Evolutionary conservation across 257 asterid genomes (phyloP).

Genomic region (Nicotiana knightiana): DNA sequence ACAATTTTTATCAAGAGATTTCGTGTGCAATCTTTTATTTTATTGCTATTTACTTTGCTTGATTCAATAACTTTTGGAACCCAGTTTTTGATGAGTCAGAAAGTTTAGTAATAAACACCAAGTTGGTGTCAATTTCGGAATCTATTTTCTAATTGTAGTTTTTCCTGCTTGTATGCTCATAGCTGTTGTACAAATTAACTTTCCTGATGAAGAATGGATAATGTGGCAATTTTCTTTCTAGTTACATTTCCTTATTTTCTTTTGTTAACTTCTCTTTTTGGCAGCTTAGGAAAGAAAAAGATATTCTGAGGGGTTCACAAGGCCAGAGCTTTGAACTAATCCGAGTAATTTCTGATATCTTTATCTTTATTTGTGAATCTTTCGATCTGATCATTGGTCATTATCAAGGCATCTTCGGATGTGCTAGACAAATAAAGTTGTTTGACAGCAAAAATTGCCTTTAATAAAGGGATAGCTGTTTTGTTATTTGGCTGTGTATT

Average conservation of each 20-base stretch:
- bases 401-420: not conserved
- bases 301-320: conserved; percentile 60
- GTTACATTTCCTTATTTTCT: not conserved
- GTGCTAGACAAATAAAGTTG: not conserved
- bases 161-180: not conserved
- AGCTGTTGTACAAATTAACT: not conserved
- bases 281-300: conserved; percentile 74
- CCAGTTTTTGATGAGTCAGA: not conserved
- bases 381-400: not conserved
- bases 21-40: not conserved
- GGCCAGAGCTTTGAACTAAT: conserved; percentile 67
- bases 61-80: not conserved
- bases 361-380: not conserved
- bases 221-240: not conserved
- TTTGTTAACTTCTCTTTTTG: conserved; percentile 8
- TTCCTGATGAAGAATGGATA: not conserved
- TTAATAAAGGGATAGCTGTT: not conserved
- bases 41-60: not conserved
- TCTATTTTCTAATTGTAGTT: not conserved
- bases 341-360: conserved; percentile 39
- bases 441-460: not conserved
- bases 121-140: not conserved
- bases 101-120: not conserved
- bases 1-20: not conserved
- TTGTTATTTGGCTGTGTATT: not conserved